Evolutionary conservation across 2,329 filamentous ascomycete genomes (phyloP), one percentile per base, ranked within the genome.

Genomic region (Cercospora sp.): DNA sequence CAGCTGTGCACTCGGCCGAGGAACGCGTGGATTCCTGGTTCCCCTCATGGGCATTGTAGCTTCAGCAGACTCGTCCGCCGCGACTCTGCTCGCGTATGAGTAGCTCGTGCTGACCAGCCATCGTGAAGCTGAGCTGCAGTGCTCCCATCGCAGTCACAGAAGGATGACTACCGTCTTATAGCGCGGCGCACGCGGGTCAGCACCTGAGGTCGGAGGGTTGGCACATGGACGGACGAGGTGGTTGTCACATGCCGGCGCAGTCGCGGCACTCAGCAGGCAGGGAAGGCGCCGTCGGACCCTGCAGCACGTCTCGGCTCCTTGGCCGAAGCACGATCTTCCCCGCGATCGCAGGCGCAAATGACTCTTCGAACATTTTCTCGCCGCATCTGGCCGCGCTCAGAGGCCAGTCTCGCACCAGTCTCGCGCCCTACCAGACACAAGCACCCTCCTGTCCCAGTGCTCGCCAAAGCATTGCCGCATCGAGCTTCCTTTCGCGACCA

Each of bases 331-430:
- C 55, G 16, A 59, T 59, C 55, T 59, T 59, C 55, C 55, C 55
- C 55, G 55, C 55, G 55, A 59, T 59, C 55, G 55, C 55, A 23
- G 55, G 55, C 55, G 9, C 28, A 36, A 59, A 59, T 59, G 53
- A 65, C 63, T 59, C 60, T 18, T 31, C 39, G 39, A 58, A 60
- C 36, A 28, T 45, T 48, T 59, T 51, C 39, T 65, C 51, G 63
- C 63, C 63, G 63, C 53, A 65, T 59, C 36, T 65, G 45, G 55
- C 63, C 63, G 63, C 63, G 1, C 6, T 26, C 12, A 31, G 55
- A 30, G 20, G 30, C 18, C 18, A 51, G 30, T 55, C 48, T 53
- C 10, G 48, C 48, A 16, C 20, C 48, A 26, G 48, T 28, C 12
- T 55, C 48, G 16, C 48, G 48, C 48, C 48, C 55, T 59, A 31